Evolutionary conservation across 2,329 filamentous ascomycete species (phyloP), one percentile per base, ranked within the genome.

Genomic region (Epichloe uncinata): DNA sequence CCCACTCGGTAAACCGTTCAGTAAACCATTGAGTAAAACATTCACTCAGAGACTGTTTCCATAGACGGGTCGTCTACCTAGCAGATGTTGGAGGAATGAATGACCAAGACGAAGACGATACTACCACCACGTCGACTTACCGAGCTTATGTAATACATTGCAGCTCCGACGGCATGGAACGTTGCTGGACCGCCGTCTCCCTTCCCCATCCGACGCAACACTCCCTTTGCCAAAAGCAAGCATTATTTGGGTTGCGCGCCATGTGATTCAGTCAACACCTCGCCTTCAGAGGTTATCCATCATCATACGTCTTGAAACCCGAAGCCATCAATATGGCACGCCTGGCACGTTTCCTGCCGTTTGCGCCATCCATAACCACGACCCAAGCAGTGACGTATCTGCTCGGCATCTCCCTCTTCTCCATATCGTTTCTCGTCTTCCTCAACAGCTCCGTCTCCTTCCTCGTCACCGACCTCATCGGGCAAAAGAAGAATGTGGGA

Each of bases 371-470:
- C 42, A 79, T 78, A n/a, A 82, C 80, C 12, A 68, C 73, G 4
- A 63, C 77, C 18, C 80, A 84, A 60, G 81, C 78, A n/a, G 65
- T 77, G 51, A 85, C 86, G 33, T 94, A 94, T 65, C 79, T 94
- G 36, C 75, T 89, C 55, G 84, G 83, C 62, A 85, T 93, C 60
- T 86, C 85, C 53, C 80, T 94, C 58, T 91, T 91, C 72, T 87
- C 82, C 66, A 93, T 94, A 61, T 84, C 85, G 49, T 93, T 93
- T 70, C 83, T 94, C 56, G 87, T 94, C 60, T 94, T 94, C 69
- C 78, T 94, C 54, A 93, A 93, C 72, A 85, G 82, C 70, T 84
- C 81, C 62, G 75, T 93, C 52, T 88, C 84, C 50, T 94, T 93
- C 67, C 85, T 93, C 52, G 81, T 94, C 53, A 91, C 86, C 53